These are phyloP conservation scores for Metschnikowia peoriensis DNA, from an alignment of 805 yeast genomes.

Conservation along the genomic window DNA sequence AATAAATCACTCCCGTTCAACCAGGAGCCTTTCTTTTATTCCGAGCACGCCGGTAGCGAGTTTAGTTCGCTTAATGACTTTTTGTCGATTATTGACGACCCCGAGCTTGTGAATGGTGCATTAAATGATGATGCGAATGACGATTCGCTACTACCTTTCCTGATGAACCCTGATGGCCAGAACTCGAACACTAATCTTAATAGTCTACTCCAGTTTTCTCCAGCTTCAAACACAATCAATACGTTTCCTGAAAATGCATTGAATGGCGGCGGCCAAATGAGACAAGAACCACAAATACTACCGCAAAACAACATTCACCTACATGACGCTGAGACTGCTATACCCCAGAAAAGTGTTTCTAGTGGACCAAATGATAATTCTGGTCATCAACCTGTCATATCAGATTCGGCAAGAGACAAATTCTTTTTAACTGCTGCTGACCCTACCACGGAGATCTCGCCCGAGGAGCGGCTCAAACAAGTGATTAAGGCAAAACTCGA, in stretches of 20 bases:
- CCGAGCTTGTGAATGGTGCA: slow-evolving; percentile 57
- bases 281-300: slow-evolving; percentile 11
- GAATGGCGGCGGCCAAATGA: slow-evolving; percentile 4
- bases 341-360: not conserved
- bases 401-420: slow-evolving; percentile 85
- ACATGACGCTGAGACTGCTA: slow-evolving; percentile 5
- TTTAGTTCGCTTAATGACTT: slow-evolving; percentile 88
- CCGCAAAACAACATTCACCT: slow-evolving; percentile 9
- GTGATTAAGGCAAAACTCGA: slow-evolving; percentile 92
- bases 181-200: slow-evolving; percentile 10
- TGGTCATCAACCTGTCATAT: slow-evolving; percentile 41
- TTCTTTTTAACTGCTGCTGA: slow-evolving; percentile 96
- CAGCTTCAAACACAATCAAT: slow-evolving; percentile 15
- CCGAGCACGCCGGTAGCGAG: slow-evolving; percentile 92
- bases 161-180: slow-evolving; percentile 11
- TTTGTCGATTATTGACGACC: slow-evolving; percentile 85
- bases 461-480: slow-evolving; percentile 88
- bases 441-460: slow-evolving; percentile 90
- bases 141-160: slow-evolving; percentile 18
- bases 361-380: not conserved
- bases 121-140: slow-evolving; percentile 22
- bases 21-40: slow-evolving; percentile 77
- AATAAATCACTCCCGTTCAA: slow-evolving; percentile 44
- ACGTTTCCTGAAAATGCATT: slow-evolving; percentile 7
- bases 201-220: slow-evolving; percentile 30